Conservation (phyloP, 768 basidiomycete species). For the Goffeauzyma gilvescens region DNA sequence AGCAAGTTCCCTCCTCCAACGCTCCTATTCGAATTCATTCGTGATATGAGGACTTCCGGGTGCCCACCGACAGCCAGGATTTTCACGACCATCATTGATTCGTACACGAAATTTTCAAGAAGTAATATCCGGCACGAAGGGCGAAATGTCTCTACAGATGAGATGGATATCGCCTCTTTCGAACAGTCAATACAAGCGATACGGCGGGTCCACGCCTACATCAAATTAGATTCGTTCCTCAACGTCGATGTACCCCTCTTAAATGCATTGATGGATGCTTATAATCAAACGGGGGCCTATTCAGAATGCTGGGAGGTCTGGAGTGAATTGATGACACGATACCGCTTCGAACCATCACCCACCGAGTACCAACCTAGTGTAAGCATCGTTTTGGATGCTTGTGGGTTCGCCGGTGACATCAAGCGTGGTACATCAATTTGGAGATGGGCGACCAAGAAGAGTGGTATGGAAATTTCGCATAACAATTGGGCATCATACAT, state of each 20-base stretch:
- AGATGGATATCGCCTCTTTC: too few species aligned
- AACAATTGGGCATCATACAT: too few species aligned
- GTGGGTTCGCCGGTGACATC: conserved; percentile 44
- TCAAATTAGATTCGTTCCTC: conserved; percentile 61
- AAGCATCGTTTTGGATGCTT: conserved; percentile 69
- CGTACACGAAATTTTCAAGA: conserved; percentile 6
- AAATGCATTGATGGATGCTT: conserved; percentile 78
- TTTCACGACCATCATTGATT: conserved; percentile 48
- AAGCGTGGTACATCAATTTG: conserved; percentile 42
- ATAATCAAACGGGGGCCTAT: conserved; percentile 57
- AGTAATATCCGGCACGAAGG: too few species aligned
- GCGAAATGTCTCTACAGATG: too few species aligned
- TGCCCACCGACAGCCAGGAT: conserved; percentile 42
- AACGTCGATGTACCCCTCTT: conserved; percentile 51
- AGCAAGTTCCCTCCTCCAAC: conserved; percentile 36
- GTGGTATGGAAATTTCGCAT: too few species aligned
- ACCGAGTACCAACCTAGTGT: conserved; percentile 41
- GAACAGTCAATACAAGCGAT: conserved; percentile 29
- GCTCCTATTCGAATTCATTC: conserved; percentile 55
- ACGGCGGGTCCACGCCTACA: conserved; percentile 50
- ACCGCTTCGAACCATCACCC: conserved; percentile 31
- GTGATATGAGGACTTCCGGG: conserved; percentile 57
- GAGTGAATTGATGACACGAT: conserved; percentile 41
- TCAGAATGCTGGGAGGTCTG: conserved; percentile 57
- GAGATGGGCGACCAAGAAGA: conserved; percentile 38